Evolutionary conservation across 1,284 basidiomycete genomes (phyloP).

Genomic region (Takashimella koratensis): DNA sequence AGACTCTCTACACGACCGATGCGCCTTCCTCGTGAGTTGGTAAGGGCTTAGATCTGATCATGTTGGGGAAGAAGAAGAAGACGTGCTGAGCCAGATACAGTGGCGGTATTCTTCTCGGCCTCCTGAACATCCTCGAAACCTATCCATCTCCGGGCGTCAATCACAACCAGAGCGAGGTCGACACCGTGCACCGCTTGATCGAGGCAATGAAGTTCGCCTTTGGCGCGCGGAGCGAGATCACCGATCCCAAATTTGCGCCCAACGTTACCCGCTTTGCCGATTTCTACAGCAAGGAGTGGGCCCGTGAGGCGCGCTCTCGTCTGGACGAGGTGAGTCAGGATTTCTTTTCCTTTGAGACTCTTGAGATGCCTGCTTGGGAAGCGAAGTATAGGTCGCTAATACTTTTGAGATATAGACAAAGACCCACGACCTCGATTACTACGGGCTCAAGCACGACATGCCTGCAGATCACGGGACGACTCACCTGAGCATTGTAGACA

Average conservation of each 20-base stretch:
- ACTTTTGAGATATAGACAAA: constrained; percentile 56
- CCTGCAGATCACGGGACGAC: constrained; percentile 85
- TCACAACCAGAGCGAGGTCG: not conserved
- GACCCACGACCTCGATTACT: constrained; percentile 77
- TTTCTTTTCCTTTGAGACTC: not conserved
- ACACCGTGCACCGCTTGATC: constrained; percentile 48
- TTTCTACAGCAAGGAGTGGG: constrained; percentile 70
- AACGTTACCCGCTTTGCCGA: constrained; percentile 55
- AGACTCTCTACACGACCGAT: constrained; percentile 76
- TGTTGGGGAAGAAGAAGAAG: too few species aligned
- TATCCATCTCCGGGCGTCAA: constrained; percentile 15
- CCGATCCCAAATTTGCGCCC: constrained; percentile 62
- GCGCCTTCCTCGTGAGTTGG: constrained; percentile 64
- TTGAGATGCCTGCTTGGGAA: too few species aligned
- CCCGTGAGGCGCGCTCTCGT: constrained; percentile 59
- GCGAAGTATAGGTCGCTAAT: constrained; percentile 43
- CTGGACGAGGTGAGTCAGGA: constrained; percentile 65
- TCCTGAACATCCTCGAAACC: constrained; percentile 44
- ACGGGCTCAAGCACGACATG: constrained; percentile 75
- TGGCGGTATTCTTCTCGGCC: constrained; percentile 42
- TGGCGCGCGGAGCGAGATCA: constrained; percentile 64
- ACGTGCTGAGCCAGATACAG: too few species aligned
- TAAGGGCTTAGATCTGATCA: too few species aligned
- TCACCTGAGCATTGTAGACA: constrained; percentile 75
- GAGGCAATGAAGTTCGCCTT: constrained; percentile 54